phyloP scores from a whole-genome alignment of 495 filamentous ascomycete genomes.

The Cercophora newfieldiana region DNA sequence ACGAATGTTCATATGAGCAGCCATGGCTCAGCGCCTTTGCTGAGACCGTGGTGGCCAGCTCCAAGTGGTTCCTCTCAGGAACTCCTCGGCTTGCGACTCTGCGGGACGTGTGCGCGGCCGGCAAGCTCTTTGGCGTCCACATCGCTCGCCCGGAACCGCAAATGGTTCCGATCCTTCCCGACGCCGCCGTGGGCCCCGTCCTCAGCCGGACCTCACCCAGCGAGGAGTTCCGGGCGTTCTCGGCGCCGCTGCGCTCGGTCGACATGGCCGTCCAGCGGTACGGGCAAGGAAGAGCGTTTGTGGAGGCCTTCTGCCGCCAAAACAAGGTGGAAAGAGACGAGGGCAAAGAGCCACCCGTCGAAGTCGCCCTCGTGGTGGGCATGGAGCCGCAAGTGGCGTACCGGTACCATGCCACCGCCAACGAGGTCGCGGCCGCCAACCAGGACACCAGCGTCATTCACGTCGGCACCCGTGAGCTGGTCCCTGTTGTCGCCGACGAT shows the following conservation, averaged over 20 bases:
- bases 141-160: conserved; percentile 38
- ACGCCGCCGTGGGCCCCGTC: conserved; percentile 31
- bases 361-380: neutral
- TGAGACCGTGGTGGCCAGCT: conserved; percentile 44
- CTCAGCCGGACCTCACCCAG: conserved; percentile 31
- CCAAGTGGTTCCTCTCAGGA: conserved; percentile 68
- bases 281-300: conserved; percentile 30
- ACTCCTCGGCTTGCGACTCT: conserved; percentile 62
- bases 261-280: conserved; percentile 34
- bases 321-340: conserved; percentile 35
- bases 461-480: neutral
- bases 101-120: conserved; percentile 59
- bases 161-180: conserved; percentile 36
- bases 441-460: neutral
- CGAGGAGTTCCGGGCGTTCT: conserved; percentile 31
- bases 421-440: neutral
- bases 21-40: conserved; percentile 34
- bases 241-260: conserved; percentile 29
- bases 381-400: conserved; percentile 1
- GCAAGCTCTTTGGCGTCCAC: conserved; percentile 54
- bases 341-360: neutral
- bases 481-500: neutral
- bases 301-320: conserved; percentile 31
- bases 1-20: conserved; percentile 65
- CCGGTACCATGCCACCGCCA: neutral